Conservation (phyloP, 129 eudicot species). For the Kitagawia praeruptora region DNA sequence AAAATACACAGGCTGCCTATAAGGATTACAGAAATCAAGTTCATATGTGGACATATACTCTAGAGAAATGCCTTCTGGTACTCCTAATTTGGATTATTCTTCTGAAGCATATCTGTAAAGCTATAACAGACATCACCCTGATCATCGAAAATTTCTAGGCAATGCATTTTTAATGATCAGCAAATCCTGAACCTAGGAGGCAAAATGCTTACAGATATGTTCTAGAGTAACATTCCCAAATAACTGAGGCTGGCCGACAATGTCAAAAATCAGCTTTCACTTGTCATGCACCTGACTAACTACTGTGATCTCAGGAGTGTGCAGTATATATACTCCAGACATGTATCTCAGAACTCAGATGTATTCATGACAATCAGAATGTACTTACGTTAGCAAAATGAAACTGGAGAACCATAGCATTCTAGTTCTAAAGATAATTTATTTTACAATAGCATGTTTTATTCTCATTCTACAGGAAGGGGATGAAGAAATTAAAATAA, state of each 20-base stretch:
- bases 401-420: neutral
- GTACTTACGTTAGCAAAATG: neutral
- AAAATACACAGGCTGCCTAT: neutral
- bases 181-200: neutral
- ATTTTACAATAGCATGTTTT: neutral
- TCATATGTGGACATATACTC: neutral
- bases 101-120: neutral
- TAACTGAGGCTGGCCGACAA: neutral
- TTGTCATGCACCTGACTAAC: neutral
- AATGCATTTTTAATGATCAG: neutral
- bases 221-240: too few species aligned
- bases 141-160: neutral
- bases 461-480: neutral
- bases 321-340: neutral
- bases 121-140: neutral
- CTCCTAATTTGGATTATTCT: neutral
- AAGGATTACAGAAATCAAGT: neutral
- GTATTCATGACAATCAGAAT: neutral
- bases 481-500: neutral
- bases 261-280: neutral
- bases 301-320: neutral
- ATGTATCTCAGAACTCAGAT: neutral
- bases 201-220: neutral
- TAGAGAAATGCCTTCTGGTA: neutral
- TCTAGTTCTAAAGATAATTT: neutral